Percentiles rank a stretch among this genome's conserved stretches.
These are phyloP conservation scores for Pigoraptor vietnamica DNA, from an alignment of 78 protist species.

Conservation along the genomic window DNA sequence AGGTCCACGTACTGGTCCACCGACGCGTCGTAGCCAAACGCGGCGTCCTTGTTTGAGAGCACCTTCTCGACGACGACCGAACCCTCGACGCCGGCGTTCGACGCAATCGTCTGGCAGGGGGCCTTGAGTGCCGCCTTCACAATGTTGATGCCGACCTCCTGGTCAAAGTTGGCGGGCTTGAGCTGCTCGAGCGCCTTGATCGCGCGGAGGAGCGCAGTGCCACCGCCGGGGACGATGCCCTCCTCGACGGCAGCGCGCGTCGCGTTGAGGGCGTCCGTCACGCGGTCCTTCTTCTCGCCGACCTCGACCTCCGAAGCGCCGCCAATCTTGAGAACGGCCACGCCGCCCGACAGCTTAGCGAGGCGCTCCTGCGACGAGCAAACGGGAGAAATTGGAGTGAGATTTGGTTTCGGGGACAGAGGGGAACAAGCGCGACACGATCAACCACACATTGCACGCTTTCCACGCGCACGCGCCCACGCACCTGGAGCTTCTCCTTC, in stretches of 20 bases:
- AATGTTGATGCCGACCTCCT: slow-evolving; percentile 83
- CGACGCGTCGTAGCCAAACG: slow-evolving; percentile 85
- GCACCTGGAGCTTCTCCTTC: slow-evolving; percentile 83
- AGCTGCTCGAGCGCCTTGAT: slow-evolving; percentile 45
- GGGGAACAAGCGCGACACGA: too few relatives aligned
- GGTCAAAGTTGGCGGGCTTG: slow-evolving; percentile 73
- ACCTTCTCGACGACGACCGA: slow-evolving; percentile 91
- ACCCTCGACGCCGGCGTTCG: slow-evolving; percentile 95
- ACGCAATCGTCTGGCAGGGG: slow-evolving; percentile 72
- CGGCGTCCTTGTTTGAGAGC: slow-evolving; percentile 47
- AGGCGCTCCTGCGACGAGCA: too few relatives aligned
- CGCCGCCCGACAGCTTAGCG: slow-evolving; percentile 96
- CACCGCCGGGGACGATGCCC: slow-evolving; percentile 98
- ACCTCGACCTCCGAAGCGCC: slow-evolving; percentile 99
- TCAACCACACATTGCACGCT: too few relatives aligned
- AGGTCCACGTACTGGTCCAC: slow-evolving; percentile 81
- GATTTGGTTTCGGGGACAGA: too few relatives aligned
- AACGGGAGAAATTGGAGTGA: slow-evolving; percentile 16
- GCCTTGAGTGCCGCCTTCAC: slow-evolving; percentile 78
- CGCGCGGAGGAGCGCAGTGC: slow-evolving; percentile 84
- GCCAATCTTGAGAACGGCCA: slow-evolving; percentile 95
- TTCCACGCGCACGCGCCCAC: too few relatives aligned
- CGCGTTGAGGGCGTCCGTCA: slow-evolving; percentile 97
- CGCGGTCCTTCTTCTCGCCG: slow-evolving; percentile 97
- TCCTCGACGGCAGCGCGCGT: slow-evolving; percentile 98